Evolutionary conservation across 2,329 filamentous ascomycete genomes (phyloP).

Genomic region (Trichoderma sp.): DNA sequence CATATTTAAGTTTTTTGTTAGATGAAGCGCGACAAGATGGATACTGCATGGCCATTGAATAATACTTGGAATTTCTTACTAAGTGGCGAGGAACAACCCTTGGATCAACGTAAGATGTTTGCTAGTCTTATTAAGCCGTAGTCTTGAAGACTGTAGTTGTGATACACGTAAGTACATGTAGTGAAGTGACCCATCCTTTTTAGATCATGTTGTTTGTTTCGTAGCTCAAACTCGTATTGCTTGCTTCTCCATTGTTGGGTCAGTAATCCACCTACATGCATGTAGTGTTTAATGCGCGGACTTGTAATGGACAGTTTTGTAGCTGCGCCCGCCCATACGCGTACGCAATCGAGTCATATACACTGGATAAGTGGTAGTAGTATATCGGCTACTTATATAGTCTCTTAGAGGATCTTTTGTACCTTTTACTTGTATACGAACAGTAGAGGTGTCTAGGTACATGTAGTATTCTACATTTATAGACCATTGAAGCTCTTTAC

Average conservation of each 20-base stretch:
- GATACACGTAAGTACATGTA: too few species aligned
- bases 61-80: not conserved
- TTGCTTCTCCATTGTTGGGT: not conserved
- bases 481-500: not conserved
- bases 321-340: not conserved
- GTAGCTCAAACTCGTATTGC: not conserved
- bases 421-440: too few species aligned
- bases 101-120: not conserved
- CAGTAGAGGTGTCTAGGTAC: too few species aligned
- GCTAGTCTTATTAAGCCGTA: constrained; percentile 2
- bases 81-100: not conserved
- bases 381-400: not conserved
- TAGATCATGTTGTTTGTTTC: not conserved
- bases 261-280: not conserved
- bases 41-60: not conserved
- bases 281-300: too few species aligned
- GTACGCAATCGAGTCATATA: not conserved
- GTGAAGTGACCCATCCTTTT: not conserved
- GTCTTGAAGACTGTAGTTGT: not conserved
- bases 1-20: not conserved
- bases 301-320: not conserved
- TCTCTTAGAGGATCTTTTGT: not conserved
- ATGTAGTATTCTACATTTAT: not conserved
- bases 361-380: not conserved
- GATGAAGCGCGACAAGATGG: not conserved